Conservation (phyloP, 148 eudicot genomes). For the Selenicereus undatus region DNA sequence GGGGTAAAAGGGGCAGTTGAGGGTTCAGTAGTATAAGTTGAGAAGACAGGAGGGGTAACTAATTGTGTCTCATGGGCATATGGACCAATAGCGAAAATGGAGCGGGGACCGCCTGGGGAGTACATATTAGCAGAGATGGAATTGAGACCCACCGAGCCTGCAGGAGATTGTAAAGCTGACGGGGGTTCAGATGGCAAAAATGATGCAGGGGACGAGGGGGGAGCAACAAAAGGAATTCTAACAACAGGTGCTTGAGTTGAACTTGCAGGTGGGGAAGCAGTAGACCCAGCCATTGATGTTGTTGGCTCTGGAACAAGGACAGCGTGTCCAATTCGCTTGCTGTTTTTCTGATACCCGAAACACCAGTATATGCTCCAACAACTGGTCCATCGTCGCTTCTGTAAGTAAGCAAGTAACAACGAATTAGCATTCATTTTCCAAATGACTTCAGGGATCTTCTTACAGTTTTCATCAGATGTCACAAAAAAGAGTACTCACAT, state of each 20-base stretch:
- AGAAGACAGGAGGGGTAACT: conserved; percentile 94
- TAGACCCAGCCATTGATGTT: conserved; percentile 26
- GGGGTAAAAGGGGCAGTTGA: conserved; percentile 96
- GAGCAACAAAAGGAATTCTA: conserved; percentile 69
- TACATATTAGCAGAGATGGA: conserved; percentile 60
- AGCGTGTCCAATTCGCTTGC: conserved; percentile 64
- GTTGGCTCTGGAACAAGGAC: conserved; percentile 72
- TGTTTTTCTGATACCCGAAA: conserved; percentile 60
- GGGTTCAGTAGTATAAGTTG: conserved; percentile 89
- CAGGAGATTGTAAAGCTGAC: conserved; percentile 80
- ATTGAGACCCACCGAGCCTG: conserved; percentile 46
- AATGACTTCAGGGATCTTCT: background rate
- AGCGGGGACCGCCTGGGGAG: conserved; percentile 82
- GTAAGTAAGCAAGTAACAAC: conserved; percentile 11
- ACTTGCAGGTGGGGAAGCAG: conserved; percentile 33
- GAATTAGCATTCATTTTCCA: background rate
- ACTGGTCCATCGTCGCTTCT: conserved; percentile 74
- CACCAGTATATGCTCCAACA: conserved; percentile 62
- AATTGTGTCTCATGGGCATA: conserved; percentile 92
- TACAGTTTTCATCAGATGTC: background rate
- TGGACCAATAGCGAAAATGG: conserved; percentile 87
- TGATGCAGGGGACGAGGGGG: conserved; percentile 98
- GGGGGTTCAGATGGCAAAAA: conserved; percentile 86
- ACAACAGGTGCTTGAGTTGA: conserved; percentile 40
- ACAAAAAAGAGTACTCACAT: background rate